Conservation (phyloP, 306 rosid genomes). For the Casuarina glauca region DNA sequence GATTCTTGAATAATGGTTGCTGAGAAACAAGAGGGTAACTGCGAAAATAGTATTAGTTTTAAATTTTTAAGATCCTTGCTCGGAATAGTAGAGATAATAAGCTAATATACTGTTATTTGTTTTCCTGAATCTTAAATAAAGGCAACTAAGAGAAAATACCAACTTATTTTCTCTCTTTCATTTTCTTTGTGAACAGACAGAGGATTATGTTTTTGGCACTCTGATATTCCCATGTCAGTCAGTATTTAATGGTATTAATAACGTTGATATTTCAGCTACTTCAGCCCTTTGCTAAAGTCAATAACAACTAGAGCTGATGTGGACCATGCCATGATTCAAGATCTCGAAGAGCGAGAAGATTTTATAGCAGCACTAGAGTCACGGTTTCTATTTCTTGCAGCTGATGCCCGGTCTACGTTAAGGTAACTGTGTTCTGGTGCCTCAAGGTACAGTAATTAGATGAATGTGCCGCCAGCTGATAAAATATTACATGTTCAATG, state of each 20-base stretch:
- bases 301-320: conserved; percentile 46
- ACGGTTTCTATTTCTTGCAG: conserved; percentile 85
- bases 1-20: neutral
- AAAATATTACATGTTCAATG: neutral
- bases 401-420: conserved; percentile 85
- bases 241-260: neutral
- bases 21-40: neutral
- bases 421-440: conserved; percentile 41
- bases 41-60: neutral
- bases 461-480: neutral
- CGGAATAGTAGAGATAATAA: no score
- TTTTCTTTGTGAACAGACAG: neutral
- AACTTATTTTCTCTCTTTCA: neutral
- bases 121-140: neutral
- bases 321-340: conserved; percentile 71
- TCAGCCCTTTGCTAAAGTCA: conserved; percentile 90
- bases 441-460: neutral
- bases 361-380: conserved; percentile 73
- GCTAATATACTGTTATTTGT: neutral
- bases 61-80: neutral
- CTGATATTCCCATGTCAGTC: conserved; percentile 9
- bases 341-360: conserved; percentile 69
- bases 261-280: conserved; percentile 60
- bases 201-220: neutral
- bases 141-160: no score